Evolutionary conservation across 441 rosid species (phyloP).

Genomic region (Eruca vesicaria): DNA sequence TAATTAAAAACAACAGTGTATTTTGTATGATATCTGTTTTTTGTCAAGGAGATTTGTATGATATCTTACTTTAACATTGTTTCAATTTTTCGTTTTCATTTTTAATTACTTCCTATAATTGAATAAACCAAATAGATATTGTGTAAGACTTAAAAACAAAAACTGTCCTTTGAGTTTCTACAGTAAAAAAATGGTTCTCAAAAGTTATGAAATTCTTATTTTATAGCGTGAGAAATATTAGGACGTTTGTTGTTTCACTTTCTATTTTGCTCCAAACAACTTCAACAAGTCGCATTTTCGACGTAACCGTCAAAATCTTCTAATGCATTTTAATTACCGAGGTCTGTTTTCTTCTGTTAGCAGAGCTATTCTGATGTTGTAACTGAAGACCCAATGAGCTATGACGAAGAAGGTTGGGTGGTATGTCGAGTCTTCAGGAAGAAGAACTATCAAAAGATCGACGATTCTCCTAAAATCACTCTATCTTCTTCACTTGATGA

Average conservation of each 20-base stretch:
- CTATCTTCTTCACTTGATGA: slow-evolving; percentile 37
- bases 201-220: background rate
- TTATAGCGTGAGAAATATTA: background rate
- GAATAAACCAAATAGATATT: background rate
- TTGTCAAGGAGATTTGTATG: background rate
- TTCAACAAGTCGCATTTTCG: no score
- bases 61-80: background rate
- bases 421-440: slow-evolving; percentile 85
- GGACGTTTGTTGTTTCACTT: no score
- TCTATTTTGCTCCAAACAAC: no score
- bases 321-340: background rate
- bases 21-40: no score
- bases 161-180: background rate
- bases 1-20: background rate
- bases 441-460: slow-evolving; percentile 78
- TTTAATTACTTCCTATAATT: background rate
- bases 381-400: slow-evolving; percentile 45
- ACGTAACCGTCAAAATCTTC: background rate
- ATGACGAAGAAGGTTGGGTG: slow-evolving; percentile 89
- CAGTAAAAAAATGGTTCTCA: background rate
- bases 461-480: slow-evolving; percentile 58
- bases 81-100: background rate
- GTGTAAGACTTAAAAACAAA: background rate
- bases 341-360: background rate
- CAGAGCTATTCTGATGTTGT: slow-evolving; percentile 37